Evolutionary conservation across 139 green algal genomes (phyloP).

Genomic region (Gonium pectorale): DNA sequence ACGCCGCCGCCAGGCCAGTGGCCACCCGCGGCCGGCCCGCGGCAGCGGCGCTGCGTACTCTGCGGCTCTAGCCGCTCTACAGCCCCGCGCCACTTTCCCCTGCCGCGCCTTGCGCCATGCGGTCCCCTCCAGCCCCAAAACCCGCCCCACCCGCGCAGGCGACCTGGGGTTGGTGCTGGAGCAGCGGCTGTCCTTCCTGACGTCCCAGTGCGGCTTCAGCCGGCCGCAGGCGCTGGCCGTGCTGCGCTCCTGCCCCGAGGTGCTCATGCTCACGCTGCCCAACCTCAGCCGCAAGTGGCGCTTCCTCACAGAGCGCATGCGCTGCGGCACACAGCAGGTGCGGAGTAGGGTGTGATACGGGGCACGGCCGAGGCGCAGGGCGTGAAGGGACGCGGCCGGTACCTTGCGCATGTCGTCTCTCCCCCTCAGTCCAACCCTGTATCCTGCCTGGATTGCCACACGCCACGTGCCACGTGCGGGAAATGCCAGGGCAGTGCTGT

Average conservation of each 20-base stretch:
- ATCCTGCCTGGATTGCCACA: too few relatives aligned
- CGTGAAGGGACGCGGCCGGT: neutral
- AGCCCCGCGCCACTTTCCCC: neutral
- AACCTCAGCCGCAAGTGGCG: slow-evolving; percentile 36
- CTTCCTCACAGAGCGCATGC: slow-evolving; percentile 21
- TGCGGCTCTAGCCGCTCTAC: neutral
- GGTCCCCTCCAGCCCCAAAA: neutral
- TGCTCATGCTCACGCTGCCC: slow-evolving; percentile 7
- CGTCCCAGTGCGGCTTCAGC: neutral
- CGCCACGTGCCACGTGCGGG: too few relatives aligned
- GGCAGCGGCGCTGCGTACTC: too few relatives aligned
- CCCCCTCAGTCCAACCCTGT: too few relatives aligned
- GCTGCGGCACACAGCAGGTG: neutral
- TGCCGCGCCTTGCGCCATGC: neutral
- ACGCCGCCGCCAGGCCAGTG: too few relatives aligned
- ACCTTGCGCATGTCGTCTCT: too few relatives aligned
- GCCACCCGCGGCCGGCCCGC: too few relatives aligned
- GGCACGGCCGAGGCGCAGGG: neutral
- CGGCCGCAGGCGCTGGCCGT: neutral
- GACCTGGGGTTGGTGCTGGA: neutral
- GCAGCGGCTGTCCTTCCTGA: neutral
- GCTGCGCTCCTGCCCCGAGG: neutral
- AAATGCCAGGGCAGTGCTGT: too few relatives aligned
- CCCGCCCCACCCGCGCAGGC: neutral
- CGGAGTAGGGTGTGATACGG: neutral